These are phyloP conservation scores for Aphanoascus verrucosus DNA, from an alignment of 2,329 filamentous ascomycete genomes.

Conservation along the genomic window DNA sequence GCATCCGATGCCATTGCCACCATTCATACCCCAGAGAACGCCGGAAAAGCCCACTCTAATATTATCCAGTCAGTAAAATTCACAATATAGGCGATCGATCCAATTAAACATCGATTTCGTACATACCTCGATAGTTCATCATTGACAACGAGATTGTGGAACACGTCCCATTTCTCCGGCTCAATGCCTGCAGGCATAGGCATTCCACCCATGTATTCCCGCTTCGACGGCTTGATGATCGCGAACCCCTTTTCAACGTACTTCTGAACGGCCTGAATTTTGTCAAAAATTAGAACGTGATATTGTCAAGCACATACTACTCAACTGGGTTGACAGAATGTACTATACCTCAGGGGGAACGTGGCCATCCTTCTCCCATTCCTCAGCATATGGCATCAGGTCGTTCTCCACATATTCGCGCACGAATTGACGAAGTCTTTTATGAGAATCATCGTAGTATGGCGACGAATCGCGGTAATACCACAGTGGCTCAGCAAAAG, in stretches of 20 bases:
- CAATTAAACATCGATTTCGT: background rate
- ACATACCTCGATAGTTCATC: constrained; percentile 39
- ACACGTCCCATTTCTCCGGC: constrained; percentile 44
- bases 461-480: constrained; percentile 27
- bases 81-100: background rate
- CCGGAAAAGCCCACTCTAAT: constrained; percentile 47
- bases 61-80: background rate
- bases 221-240: constrained; percentile 30
- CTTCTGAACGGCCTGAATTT: constrained; percentile 25
- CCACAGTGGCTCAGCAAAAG: constrained; percentile 15
- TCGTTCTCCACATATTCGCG: constrained; percentile 50
- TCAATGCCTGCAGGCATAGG: constrained; percentile 39
- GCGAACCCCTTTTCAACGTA: constrained; percentile 34
- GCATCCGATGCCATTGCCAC: constrained; percentile 51
- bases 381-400: constrained; percentile 48
- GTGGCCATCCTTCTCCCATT: constrained; percentile 52
- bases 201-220: constrained; percentile 32
- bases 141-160: constrained; percentile 45
- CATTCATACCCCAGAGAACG: constrained; percentile 48
- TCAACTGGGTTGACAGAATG: no score
- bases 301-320: no score
- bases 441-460: constrained; percentile 55
- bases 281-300: background rate
- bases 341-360: constrained; percentile 36
- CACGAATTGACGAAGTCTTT: constrained; percentile 46